A percentile compares a stretch with the other conserved stretches of the same genome.
phyloP scores from a whole-genome alignment of 495 filamentous ascomycete genomes.

The Apiosordaria backusii region DNA sequence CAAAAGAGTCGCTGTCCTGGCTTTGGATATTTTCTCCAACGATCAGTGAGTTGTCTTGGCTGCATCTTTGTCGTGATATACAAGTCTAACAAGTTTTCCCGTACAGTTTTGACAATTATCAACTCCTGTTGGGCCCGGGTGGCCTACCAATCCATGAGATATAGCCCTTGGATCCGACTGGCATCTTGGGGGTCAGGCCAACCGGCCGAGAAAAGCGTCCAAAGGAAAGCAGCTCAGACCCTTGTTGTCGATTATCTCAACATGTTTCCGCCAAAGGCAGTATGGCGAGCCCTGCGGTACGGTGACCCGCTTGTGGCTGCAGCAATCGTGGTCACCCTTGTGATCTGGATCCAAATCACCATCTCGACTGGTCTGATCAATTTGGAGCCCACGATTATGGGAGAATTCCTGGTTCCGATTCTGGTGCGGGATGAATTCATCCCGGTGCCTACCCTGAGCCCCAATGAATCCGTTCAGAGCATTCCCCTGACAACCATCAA shows the following conservation, averaged over 20 bases:
- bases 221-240: conserved; percentile 1
- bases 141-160: conserved; percentile 7
- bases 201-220: not conserved
- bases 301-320: conserved; percentile 5
- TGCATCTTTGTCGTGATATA: not conserved
- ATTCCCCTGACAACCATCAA: conserved; percentile 10
- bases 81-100: not conserved
- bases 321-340: conserved; percentile 6
- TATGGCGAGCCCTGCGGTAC: conserved; percentile 1
- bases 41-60: not conserved
- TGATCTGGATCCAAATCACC: conserved; percentile 9
- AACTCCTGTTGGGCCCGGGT: conserved; percentile 5
- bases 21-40: conserved; percentile 10
- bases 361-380: conserved; percentile 14
- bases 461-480: not conserved
- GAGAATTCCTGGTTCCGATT: not conserved
- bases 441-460: not conserved
- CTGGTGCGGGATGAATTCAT: conserved; percentile 3
- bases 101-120: conserved; percentile 6
- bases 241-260: conserved; percentile 9
- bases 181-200: not conserved
- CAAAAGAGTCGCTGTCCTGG: conserved; percentile 10
- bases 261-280: conserved; percentile 5
- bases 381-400: conserved; percentile 1
- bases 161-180: conserved; percentile 8